These are phyloP conservation scores for Fomitopsis schrenkii DNA, from an alignment of 1,284 basidiomycete genomes.

Conservation along the genomic window DNA sequence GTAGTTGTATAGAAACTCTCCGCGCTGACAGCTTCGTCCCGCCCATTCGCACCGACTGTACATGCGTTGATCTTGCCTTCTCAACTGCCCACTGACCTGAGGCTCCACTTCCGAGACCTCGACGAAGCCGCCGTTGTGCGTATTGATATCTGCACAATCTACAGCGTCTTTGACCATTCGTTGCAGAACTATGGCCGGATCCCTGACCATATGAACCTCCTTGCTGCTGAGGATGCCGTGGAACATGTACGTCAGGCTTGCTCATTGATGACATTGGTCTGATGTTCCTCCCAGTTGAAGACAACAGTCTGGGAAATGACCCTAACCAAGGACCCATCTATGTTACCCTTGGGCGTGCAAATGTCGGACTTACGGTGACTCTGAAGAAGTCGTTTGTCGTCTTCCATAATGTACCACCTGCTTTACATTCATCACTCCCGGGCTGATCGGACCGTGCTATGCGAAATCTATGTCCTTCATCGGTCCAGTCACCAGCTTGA, in stretches of 20 bases:
- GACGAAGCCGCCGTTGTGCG: constrained; percentile 58
- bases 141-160: constrained; percentile 1
- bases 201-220: constrained; percentile 76
- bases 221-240: constrained; percentile 52
- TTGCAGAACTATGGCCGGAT: constrained; percentile 52
- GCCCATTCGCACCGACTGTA: constrained; percentile 66
- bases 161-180: background rate
- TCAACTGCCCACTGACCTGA: constrained; percentile 64
- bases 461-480: background rate
- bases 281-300: constrained; percentile 30
- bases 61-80: constrained; percentile 72
- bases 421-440: background rate
- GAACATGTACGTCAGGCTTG: constrained; percentile 9
- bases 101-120: constrained; percentile 59
- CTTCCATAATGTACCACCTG: background rate
- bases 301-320: constrained; percentile 35
- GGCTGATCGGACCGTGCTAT: background rate
- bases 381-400: background rate
- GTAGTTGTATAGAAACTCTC: constrained; percentile 46
- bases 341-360: constrained; percentile 54
- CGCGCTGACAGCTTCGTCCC: constrained; percentile 37
- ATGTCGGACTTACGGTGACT: constrained; percentile 24
- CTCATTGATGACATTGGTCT: background rate
- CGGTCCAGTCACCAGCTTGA: no score
- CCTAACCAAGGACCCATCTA: constrained; percentile 37